These are phyloP conservation scores for Silene uniflora DNA, from an alignment of 148 eudicot genomes.

Conservation along the genomic window DNA sequence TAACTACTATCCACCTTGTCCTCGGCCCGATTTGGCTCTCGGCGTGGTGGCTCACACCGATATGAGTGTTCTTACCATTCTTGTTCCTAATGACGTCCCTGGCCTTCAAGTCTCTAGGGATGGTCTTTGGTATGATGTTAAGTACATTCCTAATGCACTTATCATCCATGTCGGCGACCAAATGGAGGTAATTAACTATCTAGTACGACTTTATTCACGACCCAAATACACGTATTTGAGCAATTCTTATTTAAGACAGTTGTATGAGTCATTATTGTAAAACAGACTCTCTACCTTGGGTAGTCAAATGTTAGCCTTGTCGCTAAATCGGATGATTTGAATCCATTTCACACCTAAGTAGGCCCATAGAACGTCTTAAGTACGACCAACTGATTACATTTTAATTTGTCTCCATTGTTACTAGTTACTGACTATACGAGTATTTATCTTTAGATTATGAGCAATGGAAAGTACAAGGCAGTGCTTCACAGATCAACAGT, in stretches of 20 bases:
- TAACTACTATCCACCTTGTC: slow-evolving; percentile 82
- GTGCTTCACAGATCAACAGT: slow-evolving; percentile 66
- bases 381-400: too few species aligned
- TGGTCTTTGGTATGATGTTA: slow-evolving; percentile 63
- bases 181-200: slow-evolving; percentile 49
- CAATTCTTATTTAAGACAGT: too few species aligned
- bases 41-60: slow-evolving; percentile 76
- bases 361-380: too few species aligned
- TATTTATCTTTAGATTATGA: slow-evolving; percentile 35
- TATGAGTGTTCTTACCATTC: slow-evolving; percentile 51
- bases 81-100: slow-evolving; percentile 65
- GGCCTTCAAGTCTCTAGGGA: slow-evolving; percentile 74
- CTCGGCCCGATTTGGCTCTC: slow-evolving; percentile 68
- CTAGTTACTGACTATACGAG: too few species aligned
- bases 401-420: too few species aligned
- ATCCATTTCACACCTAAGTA: too few species aligned
- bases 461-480: slow-evolving; percentile 79
- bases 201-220: too few species aligned
- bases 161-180: slow-evolving; percentile 86
- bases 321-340: too few species aligned
- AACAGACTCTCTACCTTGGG: too few species aligned
- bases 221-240: too few species aligned
- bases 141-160: slow-evolving; percentile 76
- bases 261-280: too few species aligned
- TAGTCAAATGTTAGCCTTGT: too few species aligned